Evolutionary conservation across 176 grass and related monocot genomes (phyloP), one percentile per base, ranked within the genome.

Genomic region (Oryza punctata): DNA sequence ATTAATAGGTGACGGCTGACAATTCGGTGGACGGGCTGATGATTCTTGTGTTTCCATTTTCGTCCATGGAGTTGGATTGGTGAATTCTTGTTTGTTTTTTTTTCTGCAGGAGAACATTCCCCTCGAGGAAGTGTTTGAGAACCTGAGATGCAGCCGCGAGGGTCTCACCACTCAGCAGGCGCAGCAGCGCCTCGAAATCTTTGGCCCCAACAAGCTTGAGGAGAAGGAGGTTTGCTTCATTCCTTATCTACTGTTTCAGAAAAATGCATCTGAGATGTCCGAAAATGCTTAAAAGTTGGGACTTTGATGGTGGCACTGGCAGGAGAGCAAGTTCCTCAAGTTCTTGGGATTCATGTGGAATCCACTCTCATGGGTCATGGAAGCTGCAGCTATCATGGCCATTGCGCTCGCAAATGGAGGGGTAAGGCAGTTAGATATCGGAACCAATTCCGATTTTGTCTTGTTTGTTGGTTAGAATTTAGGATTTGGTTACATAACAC

Each of bases 271-370:
- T 63, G 52, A 45, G 69, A 14, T 71, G 4, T 38, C 4, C 21
- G 19, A 12, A 59, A 21, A 14, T 64, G 12, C 45, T 35, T 63
- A 49, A 61, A 3, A 69, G 19, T n/a, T 72, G 65, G 64, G 19
- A 66, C 75, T 67, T 46, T 80, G 21, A 77, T 54, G 84, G 74
- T 18, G 13, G 69, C 91, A 94, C 89, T 18, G 13, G 69, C 91
- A 94, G 92, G 92, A 94, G 89, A 94, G 89, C 87, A 94, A 94
- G 27, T 18, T 89, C n/a, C 77, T 94, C n/a, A 94, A 94, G 78
- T 94, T 91, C 38, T 29, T 94, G 68, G 92, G 92, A 9, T 94
- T 94, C 84, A 94, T 94, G 92, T 94, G 92, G 92, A 94, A 94
- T 63, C 92, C 92, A 43, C 81, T 94, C 0, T 94, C 92, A 24